Evolutionary conservation across 441 rosid genomes (phyloP), one percentile per base, ranked within the genome.

Genomic region (Populus hybrid): DNA sequence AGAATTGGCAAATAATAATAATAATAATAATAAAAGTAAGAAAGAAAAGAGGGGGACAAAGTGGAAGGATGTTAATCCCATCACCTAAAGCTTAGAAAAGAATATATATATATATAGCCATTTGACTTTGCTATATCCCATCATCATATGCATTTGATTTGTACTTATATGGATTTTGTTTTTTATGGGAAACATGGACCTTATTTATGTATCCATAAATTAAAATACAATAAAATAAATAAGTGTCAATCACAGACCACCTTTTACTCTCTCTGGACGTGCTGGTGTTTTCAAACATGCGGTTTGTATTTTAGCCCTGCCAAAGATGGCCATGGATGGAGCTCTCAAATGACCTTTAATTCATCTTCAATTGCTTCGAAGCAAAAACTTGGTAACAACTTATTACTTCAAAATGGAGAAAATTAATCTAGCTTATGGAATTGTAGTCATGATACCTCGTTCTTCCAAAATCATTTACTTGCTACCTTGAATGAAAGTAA

Each of bases 51-150:
- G 81, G 86, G 94, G 76, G 92, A 87, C 91, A 89, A 87, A 87
- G 89, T 87, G 92, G 90, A 90, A 85, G 94, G 79, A 87, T 88
- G 90, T 88, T 89, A 85, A 88, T 87, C 86, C 89, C 88, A 85
- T 85, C 91, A 81, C 79, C 76, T 86, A 86, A 87, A 88, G 86
- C 79, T 77, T 63, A 64, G 6, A 75, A 82, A 81, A 82, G 33
- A 74, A 74, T 70, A 20, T 45, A 2, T 10, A 74, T 70, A 20
- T 45, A 2, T 10, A 33, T 18, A 69, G 78, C 90, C 79, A 79
- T 89, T 89, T 90, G 88, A 90, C 92, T 89, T 86, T 86, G 71
- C 28, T 29, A 71, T 78, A 45, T 72, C 83, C 84, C 90, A 84
- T 87, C 90, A 84, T 87, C 91, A 89, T 86, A 71, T 77, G 72